phyloP scores from a whole-genome alignment of 164 flowering plant species.

The Dillenia suffruticosa region DNA sequence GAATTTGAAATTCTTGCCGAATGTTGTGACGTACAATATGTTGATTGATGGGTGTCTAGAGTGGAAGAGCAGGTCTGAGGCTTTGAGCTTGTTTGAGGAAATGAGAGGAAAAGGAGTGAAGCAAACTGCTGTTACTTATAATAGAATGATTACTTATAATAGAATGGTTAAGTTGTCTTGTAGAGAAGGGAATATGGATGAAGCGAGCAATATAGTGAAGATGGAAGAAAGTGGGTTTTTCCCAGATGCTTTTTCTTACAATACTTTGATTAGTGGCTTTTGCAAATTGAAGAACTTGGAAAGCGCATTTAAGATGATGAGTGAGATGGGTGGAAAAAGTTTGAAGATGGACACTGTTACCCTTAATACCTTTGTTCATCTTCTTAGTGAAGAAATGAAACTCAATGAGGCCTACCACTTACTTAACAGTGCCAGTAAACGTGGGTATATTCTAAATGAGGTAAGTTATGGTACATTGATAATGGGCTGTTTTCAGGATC shows the following conservation, averaged over 20 bases:
- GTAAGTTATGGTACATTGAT: constrained; percentile 85
- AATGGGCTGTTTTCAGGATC: constrained; percentile 50
- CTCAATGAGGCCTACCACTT: constrained; percentile 54
- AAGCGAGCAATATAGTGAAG: constrained; percentile 40
- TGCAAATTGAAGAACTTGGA: constrained; percentile 56
- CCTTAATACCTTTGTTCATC: constrained; percentile 54
- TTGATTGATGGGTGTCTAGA: constrained; percentile 65
- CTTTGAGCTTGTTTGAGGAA: constrained; percentile 44
- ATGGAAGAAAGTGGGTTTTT: constrained; percentile 64
- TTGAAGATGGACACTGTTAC: constrained; percentile 65
- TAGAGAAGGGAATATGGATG: constrained; percentile 61
- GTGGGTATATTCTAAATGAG: constrained; percentile 69
- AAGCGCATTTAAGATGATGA: constrained; percentile 62
- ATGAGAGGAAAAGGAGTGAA: constrained; percentile 60
- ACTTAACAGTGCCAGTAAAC: constrained; percentile 37
- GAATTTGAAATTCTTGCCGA: constrained; percentile 52
- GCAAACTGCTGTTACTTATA: constrained; percentile 46
- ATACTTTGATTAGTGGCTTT: constrained; percentile 67
- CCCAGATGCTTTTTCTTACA: constrained; percentile 66
- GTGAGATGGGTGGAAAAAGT: constrained; percentile 62
- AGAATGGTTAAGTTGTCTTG: constrained; percentile 63
- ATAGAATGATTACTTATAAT: constrained; percentile 63
- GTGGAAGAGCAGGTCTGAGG: constrained; percentile 33
- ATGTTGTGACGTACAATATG: constrained; percentile 79
- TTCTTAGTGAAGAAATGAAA: constrained; percentile 55